Percentiles rank a stretch among this genome's conserved stretches.
Conservation (phyloP, 306 rosid species). For the Coriaria nepalensis region DNA sequence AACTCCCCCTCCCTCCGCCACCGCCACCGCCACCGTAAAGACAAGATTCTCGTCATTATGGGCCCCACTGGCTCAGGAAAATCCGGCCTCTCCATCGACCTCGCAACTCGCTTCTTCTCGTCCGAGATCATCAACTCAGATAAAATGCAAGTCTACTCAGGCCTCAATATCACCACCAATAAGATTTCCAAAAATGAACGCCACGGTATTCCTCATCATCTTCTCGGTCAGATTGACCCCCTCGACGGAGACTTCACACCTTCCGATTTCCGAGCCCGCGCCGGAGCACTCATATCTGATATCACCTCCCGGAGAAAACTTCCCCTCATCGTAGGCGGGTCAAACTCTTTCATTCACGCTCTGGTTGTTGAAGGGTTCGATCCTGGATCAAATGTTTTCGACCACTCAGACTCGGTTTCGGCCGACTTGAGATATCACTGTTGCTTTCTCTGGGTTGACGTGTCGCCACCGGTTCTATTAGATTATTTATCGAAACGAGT, state of each 20-base stretch:
- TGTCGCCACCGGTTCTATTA: slow-evolving; percentile 35
- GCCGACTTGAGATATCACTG: slow-evolving; percentile 56
- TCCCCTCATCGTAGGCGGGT: slow-evolving; percentile 74
- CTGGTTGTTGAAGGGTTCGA: slow-evolving; percentile 38
- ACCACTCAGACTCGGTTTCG: slow-evolving; percentile 7
- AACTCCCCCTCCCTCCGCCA: background rate
- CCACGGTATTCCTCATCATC: slow-evolving; percentile 53
- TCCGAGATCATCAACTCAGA: slow-evolving; percentile 72
- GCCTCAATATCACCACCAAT: slow-evolving; percentile 79
- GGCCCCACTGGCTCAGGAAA: slow-evolving; percentile 91
- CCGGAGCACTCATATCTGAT: slow-evolving; percentile 19
- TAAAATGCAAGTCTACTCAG: slow-evolving; percentile 73
- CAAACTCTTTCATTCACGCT: slow-evolving; percentile 76
- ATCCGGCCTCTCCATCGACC: slow-evolving; percentile 69
- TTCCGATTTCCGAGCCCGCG: slow-evolving; percentile 38
- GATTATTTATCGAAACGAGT: slow-evolving; percentile 53
- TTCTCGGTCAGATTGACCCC: slow-evolving; percentile 54
- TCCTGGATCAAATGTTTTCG: slow-evolving; percentile 27
- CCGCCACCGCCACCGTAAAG: slow-evolving; percentile 16
- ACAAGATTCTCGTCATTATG: slow-evolving; percentile 56
- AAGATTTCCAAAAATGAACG: slow-evolving; percentile 54
- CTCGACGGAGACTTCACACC: slow-evolving; percentile 34
- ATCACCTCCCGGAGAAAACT: slow-evolving; percentile 27
- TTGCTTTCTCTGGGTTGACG: slow-evolving; percentile 83
- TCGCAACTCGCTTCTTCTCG: slow-evolving; percentile 40